Base-by-base conservation (phyloP, 768 basidiomycete species). In the Suillus alpinus region DNA sequence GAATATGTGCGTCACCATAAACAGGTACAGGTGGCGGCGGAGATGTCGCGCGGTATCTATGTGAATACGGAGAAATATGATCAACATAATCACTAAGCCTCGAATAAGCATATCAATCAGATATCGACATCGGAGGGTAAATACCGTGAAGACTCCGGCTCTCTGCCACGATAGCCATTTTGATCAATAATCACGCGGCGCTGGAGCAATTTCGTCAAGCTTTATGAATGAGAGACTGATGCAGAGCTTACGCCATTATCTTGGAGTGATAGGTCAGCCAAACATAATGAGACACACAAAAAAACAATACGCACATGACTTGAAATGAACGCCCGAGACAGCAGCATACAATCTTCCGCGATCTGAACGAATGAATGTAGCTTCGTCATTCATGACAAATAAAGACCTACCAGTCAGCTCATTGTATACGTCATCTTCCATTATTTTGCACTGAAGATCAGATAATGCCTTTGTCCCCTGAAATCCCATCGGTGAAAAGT, bases 251-350 rank as follows among this genome's bases (percentile, higher is more conserved):
- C 53, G 13, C 36, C 37, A 12, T 39, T 8, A 55, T 26, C 53
- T 55, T 55, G 16, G 51, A 39, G 9, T 26, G 9, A 39, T 18
- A 16, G 7, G 10, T 55, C 10, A 55, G 53, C 9, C 9, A 55
- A 55, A 20, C 16, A 39, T 26, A 10, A 39, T 6, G 3, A 20
- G 6, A 39, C 23, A 26, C 3, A 26, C 1, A 2, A 5, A 55
- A 26, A 44, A 2, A 50, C 18, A 18, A 34, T 13, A 65, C 67
- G 50, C 41, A 63, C 67, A 68, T 52, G 41, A 31, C 47, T 46
- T 59, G 37, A 65, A 65, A 43, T 68, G 67, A 4, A 65, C 32
- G 3, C 67, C 67, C 3, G 67, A 57, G 6, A 52, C 55, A 52
- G 61, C 44, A 13, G 59, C 37, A 46, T 68, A 67, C 4, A 50